Evolutionary conservation across 768 basidiomycete species (phyloP).

Genomic region (Trichaptum fuscoviolaceum): DNA sequence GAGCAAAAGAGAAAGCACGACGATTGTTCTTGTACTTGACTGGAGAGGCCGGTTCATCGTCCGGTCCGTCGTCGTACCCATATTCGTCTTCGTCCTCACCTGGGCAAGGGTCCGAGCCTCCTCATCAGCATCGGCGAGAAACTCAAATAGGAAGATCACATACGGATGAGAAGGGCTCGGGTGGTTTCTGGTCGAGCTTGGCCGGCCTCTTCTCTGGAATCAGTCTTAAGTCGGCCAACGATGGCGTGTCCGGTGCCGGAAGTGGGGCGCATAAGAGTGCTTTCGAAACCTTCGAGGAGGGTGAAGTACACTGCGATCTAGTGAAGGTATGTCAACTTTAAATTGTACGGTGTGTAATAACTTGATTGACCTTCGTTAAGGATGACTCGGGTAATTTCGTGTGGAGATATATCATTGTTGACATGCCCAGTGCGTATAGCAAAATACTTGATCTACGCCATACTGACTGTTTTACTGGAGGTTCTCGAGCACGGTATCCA

Average conservation of each 20-base stretch:
- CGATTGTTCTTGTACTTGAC: constrained; percentile 69
- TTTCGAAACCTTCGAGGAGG: constrained; percentile 48
- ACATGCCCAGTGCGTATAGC: constrained; percentile 64
- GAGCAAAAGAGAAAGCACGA: constrained; percentile 22
- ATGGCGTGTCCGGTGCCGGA: neutral
- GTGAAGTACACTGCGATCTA: constrained; percentile 77
- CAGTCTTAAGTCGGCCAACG: constrained; percentile 25
- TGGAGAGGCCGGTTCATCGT: constrained; percentile 45
- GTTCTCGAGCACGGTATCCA: constrained; percentile 55
- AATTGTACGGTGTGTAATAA: neutral
- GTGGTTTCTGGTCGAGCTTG: constrained; percentile 45
- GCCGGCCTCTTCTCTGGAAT: constrained; percentile 68
- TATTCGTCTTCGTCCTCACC: constrained; percentile 25
- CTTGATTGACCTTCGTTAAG: constrained; percentile 29
- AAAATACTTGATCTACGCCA: constrained; percentile 25
- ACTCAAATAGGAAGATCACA: constrained; percentile 7
- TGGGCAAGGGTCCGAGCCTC: constrained; percentile 20
- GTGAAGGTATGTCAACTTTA: constrained; percentile 50
- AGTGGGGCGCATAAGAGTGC: neutral
- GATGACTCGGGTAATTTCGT: constrained; percentile 74
- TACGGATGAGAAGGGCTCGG: constrained; percentile 26
- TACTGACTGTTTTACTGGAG: constrained; percentile 29
- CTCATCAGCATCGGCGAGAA: constrained; percentile 24
- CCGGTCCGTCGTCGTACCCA: neutral
- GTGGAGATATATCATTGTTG: constrained; percentile 71